phyloP scores from a whole-genome alignment of 2,329 filamentous ascomycete species.

The Fusarium chlamydosporum region DNA sequence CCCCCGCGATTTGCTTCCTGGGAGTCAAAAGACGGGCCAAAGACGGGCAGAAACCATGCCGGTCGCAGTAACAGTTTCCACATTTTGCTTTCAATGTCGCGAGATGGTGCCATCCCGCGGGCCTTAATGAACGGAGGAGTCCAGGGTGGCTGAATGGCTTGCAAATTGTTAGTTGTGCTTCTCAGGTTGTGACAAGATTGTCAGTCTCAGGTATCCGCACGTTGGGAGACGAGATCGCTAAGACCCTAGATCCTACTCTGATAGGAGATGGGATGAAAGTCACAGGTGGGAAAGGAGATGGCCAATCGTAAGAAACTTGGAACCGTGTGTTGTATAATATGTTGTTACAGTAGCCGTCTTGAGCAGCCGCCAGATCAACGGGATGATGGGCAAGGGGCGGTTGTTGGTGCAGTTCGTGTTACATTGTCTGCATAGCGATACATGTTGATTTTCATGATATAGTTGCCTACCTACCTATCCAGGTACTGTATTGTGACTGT shows the following conservation, averaged over 20 bases:
- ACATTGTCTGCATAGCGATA: constrained; percentile 30
- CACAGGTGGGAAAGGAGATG: constrained; percentile 12
- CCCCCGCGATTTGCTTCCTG: constrained; percentile 46
- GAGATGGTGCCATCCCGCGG: constrained; percentile 47
- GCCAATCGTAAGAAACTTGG: constrained; percentile 2
- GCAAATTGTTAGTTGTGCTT: not conserved
- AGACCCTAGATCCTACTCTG: constrained; percentile 13
- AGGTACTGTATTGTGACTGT: constrained; percentile 3
- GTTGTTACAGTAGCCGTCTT: constrained; percentile 13
- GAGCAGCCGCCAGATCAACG: constrained; percentile 2
- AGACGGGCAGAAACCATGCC: constrained; percentile 29
- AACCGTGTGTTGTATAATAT: constrained; percentile 1
- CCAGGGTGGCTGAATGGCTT: constrained; percentile 6
- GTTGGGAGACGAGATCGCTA: constrained; percentile 14
- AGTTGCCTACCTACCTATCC: not conserved
- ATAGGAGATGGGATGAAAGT: constrained; percentile 35
- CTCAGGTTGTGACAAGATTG: constrained; percentile 15
- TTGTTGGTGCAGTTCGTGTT: constrained; percentile 30
- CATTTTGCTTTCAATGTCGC: constrained; percentile 40
- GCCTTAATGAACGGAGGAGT: constrained; percentile 19
- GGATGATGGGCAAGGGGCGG: constrained; percentile 24
- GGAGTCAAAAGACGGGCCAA: constrained; percentile 26
- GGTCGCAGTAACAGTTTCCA: constrained; percentile 42
- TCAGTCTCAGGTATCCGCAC: constrained; percentile 22
- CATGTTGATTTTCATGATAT: constrained; percentile 9